A percentile compares a stretch with the other conserved stretches of the same genome.
Evolutionary conservation across 2,329 filamentous ascomycete genomes (phyloP).

Genomic region (Fusarium burgessii): DNA sequence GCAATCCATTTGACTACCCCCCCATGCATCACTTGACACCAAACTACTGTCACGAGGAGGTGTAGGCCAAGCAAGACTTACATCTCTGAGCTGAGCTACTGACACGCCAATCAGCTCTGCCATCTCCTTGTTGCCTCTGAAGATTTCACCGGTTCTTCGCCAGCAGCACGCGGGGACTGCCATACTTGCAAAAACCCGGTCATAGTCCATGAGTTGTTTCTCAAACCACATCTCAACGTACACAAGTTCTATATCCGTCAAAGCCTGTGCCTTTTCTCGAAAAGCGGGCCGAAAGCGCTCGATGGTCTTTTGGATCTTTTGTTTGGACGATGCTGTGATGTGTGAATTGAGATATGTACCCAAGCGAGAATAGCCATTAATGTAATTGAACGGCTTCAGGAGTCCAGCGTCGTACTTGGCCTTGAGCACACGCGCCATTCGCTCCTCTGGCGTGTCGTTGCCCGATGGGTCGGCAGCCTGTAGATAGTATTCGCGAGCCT

Average conservation of each 20-base stretch:
- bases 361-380: slow-evolving; percentile 92
- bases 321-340: slow-evolving; percentile 82
- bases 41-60: slow-evolving; percentile 7
- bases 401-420: slow-evolving; percentile 97
- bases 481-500: slow-evolving; percentile 92
- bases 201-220: slow-evolving; percentile 94
- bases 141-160: slow-evolving; percentile 96
- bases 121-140: slow-evolving; percentile 98
- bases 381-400: slow-evolving; percentile 97
- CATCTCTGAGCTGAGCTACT: slow-evolving; percentile 90
- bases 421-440: slow-evolving; percentile 92
- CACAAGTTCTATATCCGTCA: slow-evolving; percentile 94
- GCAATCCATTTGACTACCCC: slow-evolving; percentile 10
- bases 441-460: slow-evolving; percentile 85
- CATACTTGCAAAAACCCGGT: slow-evolving; percentile 98
- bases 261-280: slow-evolving; percentile 88
- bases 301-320: slow-evolving; percentile 91
- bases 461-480: slow-evolving; percentile 95
- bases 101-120: slow-evolving; percentile 94
- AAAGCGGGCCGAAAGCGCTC: slow-evolving; percentile 96
- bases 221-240: slow-evolving; percentile 99
- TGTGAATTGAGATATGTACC: slow-evolving; percentile 93
- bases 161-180: slow-evolving; percentile 98
- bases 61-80: slow-evolving; percentile 61
- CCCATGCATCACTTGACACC: slow-evolving; percentile 11